Evolutionary conservation across 2,329 filamentous ascomycete species (phyloP), one percentile per base, ranked within the genome.

Genomic region (Talaromyces sp.): DNA sequence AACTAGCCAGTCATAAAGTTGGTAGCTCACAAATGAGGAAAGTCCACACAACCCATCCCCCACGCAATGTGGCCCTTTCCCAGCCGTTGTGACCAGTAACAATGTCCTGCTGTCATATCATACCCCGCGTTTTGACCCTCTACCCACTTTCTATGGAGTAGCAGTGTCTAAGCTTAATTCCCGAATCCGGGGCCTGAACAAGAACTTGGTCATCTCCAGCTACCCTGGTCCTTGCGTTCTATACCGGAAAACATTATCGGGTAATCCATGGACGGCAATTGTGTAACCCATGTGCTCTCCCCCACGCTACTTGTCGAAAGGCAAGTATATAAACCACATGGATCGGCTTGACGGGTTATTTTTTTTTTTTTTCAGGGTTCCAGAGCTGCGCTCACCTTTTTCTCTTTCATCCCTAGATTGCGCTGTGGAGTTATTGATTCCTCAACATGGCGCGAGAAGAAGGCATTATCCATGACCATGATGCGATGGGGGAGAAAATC

Each of bases 401-500:
- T 33, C 22, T 27, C 17, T 41, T 37, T 47, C 13, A 15, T 41
- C 15, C 17, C 13, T 9, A 31, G 17, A 41, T 22, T 25, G 35
- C 37, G 41, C 22, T 43, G 37, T 35, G 11, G 27, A 39, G 5
- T 47, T 22, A 61, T 8, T 61, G 13, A 13, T 13, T 47, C 19
- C 10, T 47, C 37, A 57, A 33, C 22, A 65, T 65, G 63, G 41
- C 63, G 9, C 33, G 17, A 17, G 33, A 62, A 43, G 52, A 49
- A 33, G 52, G 33, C 11, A 35, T 66, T 59, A 65, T 69, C 33
- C 31, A 31, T 13, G 67, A 69, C 59, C 61, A 50, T 52, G 66
- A 69, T 37, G 64, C 64, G 13, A 69, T 69, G 64, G 66, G 67
- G 56, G 67, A 68, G 63, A 75, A 78, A 33, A 57, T 39, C 11